Conservation (phyloP, 1,139 yeast species). For the Geotrichum carabidarum region DNA sequence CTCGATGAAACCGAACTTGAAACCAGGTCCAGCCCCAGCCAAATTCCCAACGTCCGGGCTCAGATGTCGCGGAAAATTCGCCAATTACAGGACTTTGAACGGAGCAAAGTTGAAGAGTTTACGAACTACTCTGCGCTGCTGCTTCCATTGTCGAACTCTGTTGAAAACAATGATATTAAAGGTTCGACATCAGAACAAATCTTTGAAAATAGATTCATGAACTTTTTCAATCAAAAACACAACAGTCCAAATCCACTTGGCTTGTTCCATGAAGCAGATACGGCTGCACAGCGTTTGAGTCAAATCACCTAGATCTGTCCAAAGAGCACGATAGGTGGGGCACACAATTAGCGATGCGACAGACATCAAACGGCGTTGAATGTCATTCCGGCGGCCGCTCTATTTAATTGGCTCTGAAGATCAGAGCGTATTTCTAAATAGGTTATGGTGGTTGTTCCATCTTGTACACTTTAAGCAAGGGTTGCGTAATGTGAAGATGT, state of each 20-base stretch:
- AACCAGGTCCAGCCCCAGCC: not conserved
- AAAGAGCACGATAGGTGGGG: too few species aligned
- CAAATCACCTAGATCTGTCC: not conserved
- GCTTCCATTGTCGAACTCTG: not conserved
- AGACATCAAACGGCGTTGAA: too few species aligned
- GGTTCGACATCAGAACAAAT: not conserved
- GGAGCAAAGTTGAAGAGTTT: not conserved
- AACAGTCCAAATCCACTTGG: not conserved
- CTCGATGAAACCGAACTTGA: not conserved
- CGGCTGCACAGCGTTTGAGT: not conserved
- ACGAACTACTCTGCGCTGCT: not conserved
- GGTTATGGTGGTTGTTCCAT: too few species aligned
- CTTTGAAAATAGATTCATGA: not conserved
- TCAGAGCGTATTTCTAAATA: too few species aligned
- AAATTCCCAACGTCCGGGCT: not conserved
- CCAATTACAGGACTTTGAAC: not conserved
- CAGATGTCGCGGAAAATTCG: not conserved
- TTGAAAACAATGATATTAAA: too few species aligned
- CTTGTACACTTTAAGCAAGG: too few species aligned
- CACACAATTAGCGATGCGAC: too few species aligned
- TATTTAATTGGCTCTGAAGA: too few species aligned
- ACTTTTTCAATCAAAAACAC: not conserved
- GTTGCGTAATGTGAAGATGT: too few species aligned
- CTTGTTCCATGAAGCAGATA: conserved; percentile 1
- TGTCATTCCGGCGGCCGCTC: too few species aligned